These are phyloP conservation scores for Rhodotorula sp. DNA, from an alignment of 1,284 basidiomycete species.

Conservation along the genomic window DNA sequence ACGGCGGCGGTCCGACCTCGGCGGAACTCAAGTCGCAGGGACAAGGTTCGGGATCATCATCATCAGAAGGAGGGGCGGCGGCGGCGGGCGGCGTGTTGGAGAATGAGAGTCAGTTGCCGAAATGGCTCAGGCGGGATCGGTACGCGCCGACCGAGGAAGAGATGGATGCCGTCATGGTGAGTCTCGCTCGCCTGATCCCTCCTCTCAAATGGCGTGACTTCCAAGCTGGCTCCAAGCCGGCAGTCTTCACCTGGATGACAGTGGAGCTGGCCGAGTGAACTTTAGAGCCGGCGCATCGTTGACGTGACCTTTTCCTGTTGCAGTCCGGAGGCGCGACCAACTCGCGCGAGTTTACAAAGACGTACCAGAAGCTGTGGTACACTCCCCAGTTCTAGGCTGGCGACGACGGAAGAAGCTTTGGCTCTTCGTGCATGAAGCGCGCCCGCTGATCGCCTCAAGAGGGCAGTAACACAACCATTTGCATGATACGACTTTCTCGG, in stretches of 20 bases:
- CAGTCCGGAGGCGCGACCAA: slow-evolving; percentile 23
- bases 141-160: slow-evolving; percentile 30
- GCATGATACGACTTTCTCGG: no score
- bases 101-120: slow-evolving; percentile 36
- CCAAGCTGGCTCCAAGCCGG: no score
- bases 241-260: no score
- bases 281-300: no score
- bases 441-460: no score
- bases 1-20: slow-evolving; percentile 15
- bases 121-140: slow-evolving; percentile 18
- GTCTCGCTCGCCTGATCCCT: background rate
- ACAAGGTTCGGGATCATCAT: background rate
- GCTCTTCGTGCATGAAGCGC: background rate
- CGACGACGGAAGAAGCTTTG: no score
- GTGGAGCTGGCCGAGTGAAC: no score
- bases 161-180: slow-evolving; percentile 36
- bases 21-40: background rate
- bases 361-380: slow-evolving; percentile 37
- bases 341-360: slow-evolving; percentile 18
- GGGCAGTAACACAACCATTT: no score
- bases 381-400: slow-evolving; percentile 27
- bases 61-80: background rate
- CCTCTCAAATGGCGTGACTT: background rate
- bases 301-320: no score
- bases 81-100: background rate